Conservation (phyloP, 495 filamentous ascomycete species). For the Penicillium parvum region DNA sequence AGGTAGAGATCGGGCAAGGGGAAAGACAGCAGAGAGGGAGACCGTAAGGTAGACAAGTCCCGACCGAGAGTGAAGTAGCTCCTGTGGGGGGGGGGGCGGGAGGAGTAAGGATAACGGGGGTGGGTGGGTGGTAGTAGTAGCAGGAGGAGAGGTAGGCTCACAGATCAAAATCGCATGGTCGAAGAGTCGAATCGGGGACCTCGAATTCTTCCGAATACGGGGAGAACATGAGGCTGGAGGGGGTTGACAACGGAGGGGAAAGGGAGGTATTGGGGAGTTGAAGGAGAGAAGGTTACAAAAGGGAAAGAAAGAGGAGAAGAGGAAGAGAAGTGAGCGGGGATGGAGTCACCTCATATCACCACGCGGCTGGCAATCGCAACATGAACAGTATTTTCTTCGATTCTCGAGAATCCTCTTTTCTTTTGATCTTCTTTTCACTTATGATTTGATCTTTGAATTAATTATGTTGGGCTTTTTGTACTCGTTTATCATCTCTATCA, state of each 20-base stretch:
- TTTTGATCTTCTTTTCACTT: no score
- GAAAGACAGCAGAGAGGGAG: constrained; percentile 22
- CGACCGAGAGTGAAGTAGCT: constrained; percentile 1
- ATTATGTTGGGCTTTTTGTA: no score
- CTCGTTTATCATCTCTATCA: no score
- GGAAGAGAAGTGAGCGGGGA: constrained; percentile 23
- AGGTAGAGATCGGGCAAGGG: constrained; percentile 35
- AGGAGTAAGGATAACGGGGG: constrained; percentile 9
- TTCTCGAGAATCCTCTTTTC: no score
- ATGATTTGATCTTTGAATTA: no score
- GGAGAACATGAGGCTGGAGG: constrained; percentile 31
- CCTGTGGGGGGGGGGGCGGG: constrained; percentile 2
- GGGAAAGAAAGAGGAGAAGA: constrained; percentile 12
- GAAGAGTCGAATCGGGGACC: constrained; percentile 30
- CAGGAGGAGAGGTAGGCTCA: constrained; percentile 16
- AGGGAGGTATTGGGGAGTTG: neutral
- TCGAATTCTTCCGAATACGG: constrained; percentile 34
- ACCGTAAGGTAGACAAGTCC: constrained; percentile 20
- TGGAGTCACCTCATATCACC: constrained; percentile 30
- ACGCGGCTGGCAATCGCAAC: constrained; percentile 1
- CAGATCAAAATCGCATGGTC: constrained; percentile 34
- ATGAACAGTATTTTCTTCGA: no score
- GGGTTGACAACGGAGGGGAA: neutral
- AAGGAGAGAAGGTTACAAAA: constrained; percentile 13
- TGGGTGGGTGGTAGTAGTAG: constrained; percentile 6